Percentiles rank a stretch among this genome's conserved stretches.
phyloP scores from a whole-genome alignment of 768 basidiomycete genomes.

The Thelephora ganbajun region DNA sequence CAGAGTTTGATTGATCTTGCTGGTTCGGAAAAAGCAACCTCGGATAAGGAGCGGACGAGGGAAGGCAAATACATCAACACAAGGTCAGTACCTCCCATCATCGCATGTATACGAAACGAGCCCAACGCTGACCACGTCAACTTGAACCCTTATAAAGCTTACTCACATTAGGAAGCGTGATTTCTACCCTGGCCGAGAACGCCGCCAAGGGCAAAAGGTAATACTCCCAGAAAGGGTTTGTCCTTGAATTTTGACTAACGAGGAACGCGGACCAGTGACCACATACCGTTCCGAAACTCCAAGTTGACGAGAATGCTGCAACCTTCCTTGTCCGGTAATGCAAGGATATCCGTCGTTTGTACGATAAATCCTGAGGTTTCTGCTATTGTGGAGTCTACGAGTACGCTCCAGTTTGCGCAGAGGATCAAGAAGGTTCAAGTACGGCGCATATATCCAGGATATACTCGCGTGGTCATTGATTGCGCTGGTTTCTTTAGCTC shows the following conservation, averaged over 20 bases:
- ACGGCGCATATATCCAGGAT: constrained; percentile 10
- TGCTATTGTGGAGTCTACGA: constrained; percentile 75
- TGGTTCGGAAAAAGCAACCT: constrained; percentile 92
- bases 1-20: constrained; percentile 92
- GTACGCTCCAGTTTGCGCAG: constrained; percentile 83
- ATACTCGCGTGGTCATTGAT: neutral
- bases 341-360: constrained; percentile 91
- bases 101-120: neutral
- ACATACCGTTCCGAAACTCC: constrained; percentile 90
- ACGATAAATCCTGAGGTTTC: constrained; percentile 79
- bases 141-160: constrained; percentile 33
- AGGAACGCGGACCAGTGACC: constrained; percentile 37
- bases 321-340: constrained; percentile 89
- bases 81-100: constrained; percentile 29
- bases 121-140: no score
- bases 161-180: constrained; percentile 86
- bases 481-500: constrained; percentile 24
- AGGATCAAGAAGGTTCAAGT: constrained; percentile 83
- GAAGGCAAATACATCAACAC: constrained; percentile 98
- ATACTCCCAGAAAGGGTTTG: constrained; percentile 6
- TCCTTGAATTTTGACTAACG: neutral
- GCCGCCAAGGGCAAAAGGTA: constrained; percentile 61
- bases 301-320: constrained; percentile 92
- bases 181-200: constrained; percentile 84
- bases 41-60: constrained; percentile 87